Evolutionary conservation across 1,284 basidiomycete genomes (phyloP).

Genomic region (Cystobasidium sp.): DNA sequence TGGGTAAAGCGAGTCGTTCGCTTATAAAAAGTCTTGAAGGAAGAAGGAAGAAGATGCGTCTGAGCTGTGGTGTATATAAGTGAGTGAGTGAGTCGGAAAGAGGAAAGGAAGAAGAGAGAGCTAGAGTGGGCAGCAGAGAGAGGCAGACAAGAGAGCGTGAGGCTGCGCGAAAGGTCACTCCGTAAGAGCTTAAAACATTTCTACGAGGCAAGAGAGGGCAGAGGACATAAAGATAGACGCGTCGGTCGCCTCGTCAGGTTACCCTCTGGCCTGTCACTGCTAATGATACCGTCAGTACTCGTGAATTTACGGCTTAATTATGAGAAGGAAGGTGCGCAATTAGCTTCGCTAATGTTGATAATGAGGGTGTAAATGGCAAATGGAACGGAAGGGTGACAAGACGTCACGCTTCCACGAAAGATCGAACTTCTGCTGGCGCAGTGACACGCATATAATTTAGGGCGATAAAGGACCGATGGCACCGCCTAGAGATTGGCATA

Average conservation of each 20-base stretch:
- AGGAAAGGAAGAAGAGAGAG: conserved; percentile 9
- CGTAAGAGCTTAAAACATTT: not conserved
- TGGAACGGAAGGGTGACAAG: too few species aligned
- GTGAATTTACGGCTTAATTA: too few species aligned
- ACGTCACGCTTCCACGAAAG: too few species aligned
- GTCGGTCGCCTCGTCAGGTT: too few species aligned
- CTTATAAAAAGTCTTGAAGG: conserved; percentile 1
- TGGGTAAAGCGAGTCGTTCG: conserved; percentile 4
- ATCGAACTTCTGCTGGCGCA: not conserved
- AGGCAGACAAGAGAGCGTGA: not conserved
- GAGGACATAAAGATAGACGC: not conserved
- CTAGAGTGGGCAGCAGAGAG: too few species aligned
- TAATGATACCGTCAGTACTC: too few species aligned
- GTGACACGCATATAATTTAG: conserved; percentile 4
- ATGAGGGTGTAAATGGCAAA: too few species aligned
- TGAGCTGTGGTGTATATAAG: not conserved
- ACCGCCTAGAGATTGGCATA: too few species aligned
- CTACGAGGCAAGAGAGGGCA: not conserved
- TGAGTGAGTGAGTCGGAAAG: conserved; percentile 21
- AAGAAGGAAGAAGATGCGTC: not conserved
- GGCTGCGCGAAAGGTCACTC: not conserved
- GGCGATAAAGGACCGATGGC: too few species aligned
- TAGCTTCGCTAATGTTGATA: too few species aligned
- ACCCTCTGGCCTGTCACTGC: too few species aligned
- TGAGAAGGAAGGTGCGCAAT: too few species aligned